A percentile compares a stretch with the other conserved stretches of the same genome.
These are phyloP conservation scores for Colletotrichum abscissum DNA, from an alignment of 2,329 filamentous ascomycete genomes.

Conservation along the genomic window DNA sequence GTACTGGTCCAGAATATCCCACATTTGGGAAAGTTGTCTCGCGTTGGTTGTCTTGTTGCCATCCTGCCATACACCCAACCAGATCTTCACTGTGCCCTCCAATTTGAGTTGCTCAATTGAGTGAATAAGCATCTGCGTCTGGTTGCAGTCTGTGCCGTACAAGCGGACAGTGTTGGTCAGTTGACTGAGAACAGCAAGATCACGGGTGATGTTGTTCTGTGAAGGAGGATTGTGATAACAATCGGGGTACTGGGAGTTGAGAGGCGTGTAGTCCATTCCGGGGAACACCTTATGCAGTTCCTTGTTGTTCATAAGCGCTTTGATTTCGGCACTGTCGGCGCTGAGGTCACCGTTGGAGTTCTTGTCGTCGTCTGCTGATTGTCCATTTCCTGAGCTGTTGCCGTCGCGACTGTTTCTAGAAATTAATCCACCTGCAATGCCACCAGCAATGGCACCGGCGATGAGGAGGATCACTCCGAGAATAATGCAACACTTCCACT, in stretches of 20 bases:
- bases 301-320: conserved; percentile 82
- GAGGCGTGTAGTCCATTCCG: conserved; percentile 93
- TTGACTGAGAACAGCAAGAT: conserved; percentile 90
- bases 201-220: conserved; percentile 94
- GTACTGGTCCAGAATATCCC: conserved; percentile 80
- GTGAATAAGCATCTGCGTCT: conserved; percentile 92
- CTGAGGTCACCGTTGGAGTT: conserved; percentile 75
- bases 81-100: conserved; percentile 81
- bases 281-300: conserved; percentile 93
- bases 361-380: conserved; percentile 70
- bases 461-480: conserved; percentile 73
- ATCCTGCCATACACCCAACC: conserved; percentile 95
- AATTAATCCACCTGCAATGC: conserved; percentile 78
- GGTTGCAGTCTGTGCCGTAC: conserved; percentile 97
- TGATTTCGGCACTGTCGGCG: conserved; percentile 82
- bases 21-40: conserved; percentile 86
- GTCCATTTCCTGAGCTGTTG: conserved; percentile 46
- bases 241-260: conserved; percentile 89
- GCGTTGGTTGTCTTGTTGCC: conserved; percentile 84
- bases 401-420: conserved; percentile 59
- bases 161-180: conserved; percentile 88
- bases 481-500: conserved; percentile 77
- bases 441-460: conserved; percentile 75
- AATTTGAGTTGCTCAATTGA: conserved; percentile 81
- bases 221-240: conserved; percentile 82